Conservation (phyloP, 169 alveolate genomes). For the Cryptosporidium baileyi region DNA sequence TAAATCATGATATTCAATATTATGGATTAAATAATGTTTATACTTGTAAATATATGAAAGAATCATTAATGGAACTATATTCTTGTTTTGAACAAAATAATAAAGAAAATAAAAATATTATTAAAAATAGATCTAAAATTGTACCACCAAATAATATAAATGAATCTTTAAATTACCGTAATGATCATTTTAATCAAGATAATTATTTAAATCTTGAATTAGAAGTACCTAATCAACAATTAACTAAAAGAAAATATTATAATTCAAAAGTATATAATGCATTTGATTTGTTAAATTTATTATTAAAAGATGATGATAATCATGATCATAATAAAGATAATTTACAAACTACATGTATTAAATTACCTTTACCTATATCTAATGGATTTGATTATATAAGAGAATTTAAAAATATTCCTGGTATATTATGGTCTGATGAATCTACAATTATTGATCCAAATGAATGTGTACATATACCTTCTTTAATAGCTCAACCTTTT, state of each 20-base stretch:
- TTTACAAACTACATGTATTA: not conserved
- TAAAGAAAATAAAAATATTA: not conserved
- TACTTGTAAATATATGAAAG: not conserved
- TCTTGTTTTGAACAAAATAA: not conserved
- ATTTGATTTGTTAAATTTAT: not conserved
- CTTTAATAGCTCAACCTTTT: slow-evolving; percentile 44
- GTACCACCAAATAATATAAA: not conserved
- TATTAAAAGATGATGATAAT: not conserved
- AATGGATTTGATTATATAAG: slow-evolving; percentile 51
- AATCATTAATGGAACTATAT: slow-evolving; percentile 1
- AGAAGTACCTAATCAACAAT: slow-evolving; percentile 34
- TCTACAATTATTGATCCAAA: not conserved
- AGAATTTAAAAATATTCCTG: slow-evolving; percentile 22
- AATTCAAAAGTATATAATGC: slow-evolving; percentile 37
- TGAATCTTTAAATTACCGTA: too few relatives aligned
- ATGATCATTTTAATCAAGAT: too few relatives aligned
- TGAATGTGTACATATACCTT: slow-evolving; percentile 40
- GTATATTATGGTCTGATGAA: slow-evolving; percentile 13
- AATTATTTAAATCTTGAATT: not conserved
- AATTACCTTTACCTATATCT: slow-evolving; percentile 9
- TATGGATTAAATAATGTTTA: not conserved
- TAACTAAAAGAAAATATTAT: slow-evolving; percentile 53
- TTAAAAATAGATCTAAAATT: not conserved
- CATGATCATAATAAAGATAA: not conserved
- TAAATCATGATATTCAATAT: too few relatives aligned